phyloP scores from a whole-genome alignment of 2,329 filamentous ascomycete species.

The Exophiala mesophila region DNA sequence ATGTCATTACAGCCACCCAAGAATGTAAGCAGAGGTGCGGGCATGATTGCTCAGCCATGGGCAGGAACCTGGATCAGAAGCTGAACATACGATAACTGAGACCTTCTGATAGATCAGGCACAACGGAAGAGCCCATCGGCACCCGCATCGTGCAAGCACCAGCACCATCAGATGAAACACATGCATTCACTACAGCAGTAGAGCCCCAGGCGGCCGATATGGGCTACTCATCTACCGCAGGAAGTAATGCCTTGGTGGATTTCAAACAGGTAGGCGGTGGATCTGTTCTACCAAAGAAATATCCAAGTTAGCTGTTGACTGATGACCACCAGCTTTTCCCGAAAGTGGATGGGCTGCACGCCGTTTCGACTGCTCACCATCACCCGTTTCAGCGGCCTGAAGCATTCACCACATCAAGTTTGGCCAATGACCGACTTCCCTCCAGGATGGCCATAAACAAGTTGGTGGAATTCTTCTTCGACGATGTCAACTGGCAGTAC shows the following conservation, averaged over 20 bases:
- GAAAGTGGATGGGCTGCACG: background rate
- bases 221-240: background rate
- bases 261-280: background rate
- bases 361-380: background rate
- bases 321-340: background rate
- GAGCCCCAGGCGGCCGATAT: background rate
- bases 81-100: background rate
- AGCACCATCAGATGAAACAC: background rate
- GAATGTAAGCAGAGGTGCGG: background rate
- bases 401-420: constrained; percentile 1
- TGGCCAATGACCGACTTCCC: background rate
- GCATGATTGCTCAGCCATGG: background rate
- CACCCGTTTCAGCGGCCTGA: background rate
- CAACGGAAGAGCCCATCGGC: background rate
- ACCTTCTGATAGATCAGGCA: background rate
- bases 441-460: constrained; percentile 3
- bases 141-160: background rate
- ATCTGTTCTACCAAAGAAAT: background rate
- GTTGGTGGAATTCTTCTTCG: constrained; percentile 1
- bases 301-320: background rate
- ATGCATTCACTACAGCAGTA: background rate
- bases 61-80: background rate
- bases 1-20: background rate
- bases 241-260: constrained; percentile 3
- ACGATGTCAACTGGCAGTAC: constrained; percentile 2